A percentile compares a stretch with the other conserved stretches of the same genome.
phyloP scores from a whole-genome alignment of 108 stramenopile genomes.

The Nitzschia palea region DNA sequence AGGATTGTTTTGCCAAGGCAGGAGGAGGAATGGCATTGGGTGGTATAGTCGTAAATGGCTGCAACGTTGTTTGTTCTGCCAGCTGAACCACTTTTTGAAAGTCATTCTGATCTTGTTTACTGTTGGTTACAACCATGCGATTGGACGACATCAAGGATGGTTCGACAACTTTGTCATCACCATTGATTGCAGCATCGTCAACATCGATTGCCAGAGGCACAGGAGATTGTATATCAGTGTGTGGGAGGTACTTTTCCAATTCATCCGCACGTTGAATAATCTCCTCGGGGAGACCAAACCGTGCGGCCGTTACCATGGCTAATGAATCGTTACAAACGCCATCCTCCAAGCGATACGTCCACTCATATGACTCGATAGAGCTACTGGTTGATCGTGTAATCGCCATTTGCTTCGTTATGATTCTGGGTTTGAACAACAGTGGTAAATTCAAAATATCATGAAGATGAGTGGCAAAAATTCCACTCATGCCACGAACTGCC shows the following conservation, averaged over 20 bases:
- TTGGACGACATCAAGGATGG: neutral
- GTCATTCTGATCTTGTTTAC: neutral
- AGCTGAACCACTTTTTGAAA: slow-evolving; percentile 34
- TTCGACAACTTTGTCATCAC: neutral
- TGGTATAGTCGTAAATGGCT: slow-evolving; percentile 38
- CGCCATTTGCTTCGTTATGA: slow-evolving; percentile 44
- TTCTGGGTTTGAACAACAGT: slow-evolving; percentile 15
- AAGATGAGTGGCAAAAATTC: slow-evolving; percentile 89
- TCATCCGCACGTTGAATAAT: slow-evolving; percentile 75
- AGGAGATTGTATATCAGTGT: slow-evolving; percentile 22
- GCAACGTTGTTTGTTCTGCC: slow-evolving; percentile 16
- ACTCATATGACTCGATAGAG: slow-evolving; percentile 36
- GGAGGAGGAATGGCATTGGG: slow-evolving; percentile 61
- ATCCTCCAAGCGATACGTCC: slow-evolving; percentile 86
- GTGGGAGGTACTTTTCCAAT: slow-evolving; percentile 32
- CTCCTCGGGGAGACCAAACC: slow-evolving; percentile 71
- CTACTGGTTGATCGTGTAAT: slow-evolving; percentile 6
- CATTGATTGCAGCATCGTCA: neutral
- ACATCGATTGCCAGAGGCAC: neutral
- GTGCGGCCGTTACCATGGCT: slow-evolving; percentile 81
- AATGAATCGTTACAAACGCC: slow-evolving; percentile 85
- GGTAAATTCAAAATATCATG: slow-evolving; percentile 67
- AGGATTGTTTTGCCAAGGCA: slow-evolving; percentile 61
- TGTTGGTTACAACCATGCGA: neutral
- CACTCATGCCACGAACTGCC: slow-evolving; percentile 59